Percentiles rank a stretch among this genome's conserved stretches.
Evolutionary conservation across 805 yeast species (phyloP).

Genomic region (Kluyveromyces wickerhamii): DNA sequence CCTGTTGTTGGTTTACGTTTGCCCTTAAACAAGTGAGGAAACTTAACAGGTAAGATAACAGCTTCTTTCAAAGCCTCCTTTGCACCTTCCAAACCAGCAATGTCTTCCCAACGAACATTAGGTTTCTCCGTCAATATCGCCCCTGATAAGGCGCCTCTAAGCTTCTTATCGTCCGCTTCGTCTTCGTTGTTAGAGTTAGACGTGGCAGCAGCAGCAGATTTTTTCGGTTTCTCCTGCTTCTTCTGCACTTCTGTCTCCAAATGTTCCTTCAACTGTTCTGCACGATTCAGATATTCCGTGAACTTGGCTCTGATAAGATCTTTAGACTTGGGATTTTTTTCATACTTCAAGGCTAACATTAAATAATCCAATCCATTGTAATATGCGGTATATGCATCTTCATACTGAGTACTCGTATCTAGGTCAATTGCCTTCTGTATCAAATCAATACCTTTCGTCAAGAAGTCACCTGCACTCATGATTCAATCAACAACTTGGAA

Average conservation of each 20-base stretch:
- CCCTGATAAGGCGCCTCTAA: conserved; percentile 84
- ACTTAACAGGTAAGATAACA: conserved; percentile 89
- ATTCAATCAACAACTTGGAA: no score
- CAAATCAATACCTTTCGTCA: conserved; percentile 89
- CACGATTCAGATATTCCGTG: conserved; percentile 84
- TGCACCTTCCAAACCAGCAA: conserved; percentile 92
- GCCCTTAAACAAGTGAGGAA: conserved; percentile 92
- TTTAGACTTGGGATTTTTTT: conserved; percentile 82
- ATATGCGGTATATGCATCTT: conserved; percentile 89
- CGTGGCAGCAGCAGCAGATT: conserved; percentile 39
- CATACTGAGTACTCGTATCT: conserved; percentile 81
- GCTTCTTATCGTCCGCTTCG: conserved; percentile 77
- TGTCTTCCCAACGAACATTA: conserved; percentile 87
- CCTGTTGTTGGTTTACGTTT: conserved; percentile 91
- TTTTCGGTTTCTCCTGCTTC: conserved; percentile 32
- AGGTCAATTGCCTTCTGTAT: conserved; percentile 94
- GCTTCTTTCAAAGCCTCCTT: conserved; percentile 97
- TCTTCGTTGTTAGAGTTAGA: conserved; percentile 61
- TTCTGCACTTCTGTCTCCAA: conserved; percentile 66
- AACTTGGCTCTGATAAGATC: conserved; percentile 83
- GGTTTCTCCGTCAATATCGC: conserved; percentile 90
- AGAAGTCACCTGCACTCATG: conserved; percentile 61
- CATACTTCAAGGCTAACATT: conserved; percentile 92
- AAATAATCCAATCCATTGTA: conserved; percentile 90
- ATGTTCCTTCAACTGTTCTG: conserved; percentile 88